Evolutionary conservation across 768 basidiomycete genomes (phyloP).

Genomic region (Clavaria fumosa): DNA sequence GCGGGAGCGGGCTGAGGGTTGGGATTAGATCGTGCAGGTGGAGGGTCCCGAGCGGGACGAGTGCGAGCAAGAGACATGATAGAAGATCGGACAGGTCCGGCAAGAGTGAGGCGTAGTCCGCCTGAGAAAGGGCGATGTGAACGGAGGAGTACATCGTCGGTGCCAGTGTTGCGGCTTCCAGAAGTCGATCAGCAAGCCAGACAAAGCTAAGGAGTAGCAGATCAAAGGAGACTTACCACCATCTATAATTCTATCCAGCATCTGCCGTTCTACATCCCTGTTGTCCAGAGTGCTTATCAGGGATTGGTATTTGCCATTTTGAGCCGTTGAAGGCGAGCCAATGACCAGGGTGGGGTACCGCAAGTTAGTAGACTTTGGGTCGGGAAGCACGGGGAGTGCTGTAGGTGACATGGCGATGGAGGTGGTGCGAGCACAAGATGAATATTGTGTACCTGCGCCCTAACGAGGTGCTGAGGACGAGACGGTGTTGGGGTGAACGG

Average conservation of each 20-base stretch:
- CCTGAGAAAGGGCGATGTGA: constrained; percentile 45
- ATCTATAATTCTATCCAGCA: constrained; percentile 72
- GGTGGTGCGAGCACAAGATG: too few relatives aligned
- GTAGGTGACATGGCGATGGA: constrained; percentile 47
- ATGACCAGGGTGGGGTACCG: constrained; percentile 65
- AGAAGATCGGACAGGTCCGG: constrained; percentile 42
- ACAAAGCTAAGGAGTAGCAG: too few relatives aligned
- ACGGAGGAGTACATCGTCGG: constrained; percentile 45
- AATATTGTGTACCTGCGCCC: too few relatives aligned
- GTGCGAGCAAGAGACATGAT: constrained; percentile 39
- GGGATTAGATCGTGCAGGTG: constrained; percentile 42
- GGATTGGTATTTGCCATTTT: constrained; percentile 65
- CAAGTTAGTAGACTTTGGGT: constrained; percentile 13
- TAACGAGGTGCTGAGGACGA: too few relatives aligned
- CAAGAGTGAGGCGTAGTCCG: constrained; percentile 45
- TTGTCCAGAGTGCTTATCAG: constrained; percentile 45
- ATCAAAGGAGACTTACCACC: constrained; percentile 53
- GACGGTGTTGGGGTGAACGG: too few relatives aligned
- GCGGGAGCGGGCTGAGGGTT: constrained; percentile 28
- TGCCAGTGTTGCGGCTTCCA: constrained; percentile 41
- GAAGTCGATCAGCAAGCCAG: neutral
- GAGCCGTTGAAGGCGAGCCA: constrained; percentile 64
- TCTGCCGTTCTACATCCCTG: constrained; percentile 53
- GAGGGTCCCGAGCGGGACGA: constrained; percentile 54
- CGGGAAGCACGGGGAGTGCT: constrained; percentile 27